Percentiles rank a stretch among this genome's conserved stretches.
These are phyloP conservation scores for Sugiyamaella qingdaonensis DNA, from an alignment of 805 yeast species.

Conservation along the genomic window DNA sequence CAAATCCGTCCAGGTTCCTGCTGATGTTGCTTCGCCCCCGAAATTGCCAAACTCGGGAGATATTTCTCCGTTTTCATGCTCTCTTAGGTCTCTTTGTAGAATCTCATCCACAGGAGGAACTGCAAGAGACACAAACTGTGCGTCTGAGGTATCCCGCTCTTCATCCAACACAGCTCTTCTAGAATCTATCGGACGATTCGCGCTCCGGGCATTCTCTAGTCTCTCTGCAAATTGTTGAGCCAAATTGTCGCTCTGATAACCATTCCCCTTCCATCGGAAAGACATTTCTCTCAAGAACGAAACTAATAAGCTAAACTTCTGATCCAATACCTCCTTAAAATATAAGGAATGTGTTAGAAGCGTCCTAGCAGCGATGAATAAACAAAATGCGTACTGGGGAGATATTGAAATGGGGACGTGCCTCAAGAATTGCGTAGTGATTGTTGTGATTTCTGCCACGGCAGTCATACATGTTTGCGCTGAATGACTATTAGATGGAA, in stretches of 20 bases:
- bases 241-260: not conserved
- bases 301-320: conserved; percentile 8
- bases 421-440: conserved; percentile 13
- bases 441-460: conserved; percentile 15
- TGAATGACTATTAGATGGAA: not conserved
- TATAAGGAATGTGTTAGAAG: conserved; percentile 10
- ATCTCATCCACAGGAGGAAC: not conserved
- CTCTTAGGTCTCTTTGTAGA: not conserved
- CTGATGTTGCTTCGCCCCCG: not conserved
- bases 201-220: not conserved
- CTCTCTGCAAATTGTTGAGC: not conserved
- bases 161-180: not conserved
- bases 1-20: not conserved
- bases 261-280: conserved; percentile 10
- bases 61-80: not conserved
- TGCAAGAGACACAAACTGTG: not conserved
- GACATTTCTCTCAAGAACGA: conserved; percentile 15
- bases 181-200: not conserved
- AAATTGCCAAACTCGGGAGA: not conserved
- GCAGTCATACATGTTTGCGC: conserved; percentile 16
- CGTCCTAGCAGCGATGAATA: conserved; percentile 16
- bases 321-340: not conserved
- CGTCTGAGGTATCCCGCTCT: not conserved
- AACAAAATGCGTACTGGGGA: conserved; percentile 16
- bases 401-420: conserved; percentile 8